Conservation (phyloP, 139 green algal genomes). For the Ostreobium quekettii region DNA sequence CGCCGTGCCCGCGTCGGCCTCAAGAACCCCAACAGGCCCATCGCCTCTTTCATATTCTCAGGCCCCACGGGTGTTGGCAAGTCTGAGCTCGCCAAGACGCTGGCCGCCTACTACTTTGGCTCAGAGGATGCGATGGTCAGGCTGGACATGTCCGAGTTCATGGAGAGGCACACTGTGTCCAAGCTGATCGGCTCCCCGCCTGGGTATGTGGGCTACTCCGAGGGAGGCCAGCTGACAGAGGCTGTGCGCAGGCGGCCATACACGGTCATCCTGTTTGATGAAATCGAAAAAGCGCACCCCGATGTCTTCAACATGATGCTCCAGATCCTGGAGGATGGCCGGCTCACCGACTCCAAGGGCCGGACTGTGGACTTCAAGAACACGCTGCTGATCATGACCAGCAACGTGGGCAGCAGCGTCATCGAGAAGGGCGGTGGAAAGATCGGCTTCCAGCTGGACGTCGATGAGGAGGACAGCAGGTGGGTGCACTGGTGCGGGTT, state of each 20-base stretch:
- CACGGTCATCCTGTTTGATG: constrained; percentile 98
- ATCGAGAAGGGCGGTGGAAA: constrained; percentile 83
- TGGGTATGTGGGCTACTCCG: constrained; percentile 97
- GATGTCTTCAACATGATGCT: constrained; percentile 99
- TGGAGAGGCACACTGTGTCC: constrained; percentile 98
- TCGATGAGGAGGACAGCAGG: constrained; percentile 54
- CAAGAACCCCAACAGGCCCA: constrained; percentile 96
- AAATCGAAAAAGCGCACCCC: constrained; percentile 99
- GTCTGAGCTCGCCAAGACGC: constrained; percentile 98
- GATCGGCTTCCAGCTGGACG: constrained; percentile 36
- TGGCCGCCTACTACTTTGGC: constrained; percentile 97
- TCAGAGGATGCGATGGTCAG: constrained; percentile 91
- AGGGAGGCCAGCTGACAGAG: constrained; percentile 98
- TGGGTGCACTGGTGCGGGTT: constrained; percentile 48
- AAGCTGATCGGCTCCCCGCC: constrained; percentile 98
- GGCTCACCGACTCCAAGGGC: constrained; percentile 44
- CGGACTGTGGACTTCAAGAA: constrained; percentile 99
- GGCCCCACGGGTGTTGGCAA: constrained; percentile 84
- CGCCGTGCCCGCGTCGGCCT: constrained; percentile 90
- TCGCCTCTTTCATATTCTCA: constrained; percentile 60
- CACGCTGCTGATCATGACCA: constrained; percentile 98
- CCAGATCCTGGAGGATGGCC: constrained; percentile 50
- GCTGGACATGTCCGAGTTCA: constrained; percentile 99
- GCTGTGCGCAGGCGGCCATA: constrained; percentile 90
- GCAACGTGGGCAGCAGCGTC: constrained; percentile 89